Evolutionary conservation across 2,329 filamentous ascomycete species (phyloP), one percentile per base, ranked within the genome.

Genomic region (Neurospora sp.): DNA sequence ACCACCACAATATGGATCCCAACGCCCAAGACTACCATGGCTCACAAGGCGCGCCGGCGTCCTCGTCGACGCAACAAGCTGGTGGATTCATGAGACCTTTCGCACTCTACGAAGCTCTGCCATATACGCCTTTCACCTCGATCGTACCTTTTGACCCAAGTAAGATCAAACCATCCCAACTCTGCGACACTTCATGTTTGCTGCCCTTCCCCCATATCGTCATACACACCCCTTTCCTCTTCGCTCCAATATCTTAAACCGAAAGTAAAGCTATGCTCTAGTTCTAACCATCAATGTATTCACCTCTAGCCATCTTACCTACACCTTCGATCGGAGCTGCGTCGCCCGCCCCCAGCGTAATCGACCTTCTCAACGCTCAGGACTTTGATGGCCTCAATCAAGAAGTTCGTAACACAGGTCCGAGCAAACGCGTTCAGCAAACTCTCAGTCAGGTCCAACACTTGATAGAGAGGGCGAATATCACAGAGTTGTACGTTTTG

Each of bases 61-160:
- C 68, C 33, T 43, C 68, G 36, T 68, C 68, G 6, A 40, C 71
- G 11, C 52, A 62, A 62, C 52, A 36, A 62, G 52, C 28, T 62
- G 15, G 3, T 9, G 70, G 67, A 38, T 80, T 79, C 70, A 71
- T 71, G 19, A 73, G 84, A 69, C 84, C 89, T 1, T 88, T 90
- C 77, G 86, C 86, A 3, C 86, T 96, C 13, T 86, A 90, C 70
- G 91, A 96, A 77, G 92, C 92, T 38, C 83, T 96, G 66, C 91
- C 91, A n/a, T 94, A 90, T 80, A 92, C 92, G 68, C 92, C 93
- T 33, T 90, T 95, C 78, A 92, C 90, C 67, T 93, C 91, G 3
- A 90, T 94, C 67, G 85, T 92, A 68, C 92, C 92, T 2, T 93
- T 95, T 79, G 88, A 91, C 78, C 87, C 91, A 74, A 89, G 92